phyloP scores from a whole-genome alignment of 2,329 filamentous ascomycete species.

The Drechslerella stenobrocha region DNA sequence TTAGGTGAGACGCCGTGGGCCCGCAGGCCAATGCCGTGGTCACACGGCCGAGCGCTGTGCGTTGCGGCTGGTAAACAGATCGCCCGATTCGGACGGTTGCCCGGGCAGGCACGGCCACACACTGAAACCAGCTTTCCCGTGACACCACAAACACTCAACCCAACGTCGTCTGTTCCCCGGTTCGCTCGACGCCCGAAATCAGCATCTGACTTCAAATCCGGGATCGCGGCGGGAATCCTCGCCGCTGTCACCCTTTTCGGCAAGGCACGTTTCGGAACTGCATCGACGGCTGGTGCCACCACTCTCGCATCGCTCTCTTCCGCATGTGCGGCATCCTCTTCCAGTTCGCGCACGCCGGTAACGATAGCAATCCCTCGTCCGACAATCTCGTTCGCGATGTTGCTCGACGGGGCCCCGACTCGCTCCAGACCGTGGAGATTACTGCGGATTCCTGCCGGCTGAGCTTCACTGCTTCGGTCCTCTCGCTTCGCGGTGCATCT shows the following conservation, averaged over 20 bases:
- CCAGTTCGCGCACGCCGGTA: constrained; percentile 36
- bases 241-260: constrained; percentile 2
- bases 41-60: neutral
- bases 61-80: constrained; percentile 33
- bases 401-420: constrained; percentile 51
- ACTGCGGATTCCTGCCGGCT: constrained; percentile 55
- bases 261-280: neutral
- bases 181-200: constrained; percentile 18
- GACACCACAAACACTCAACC: constrained; percentile 2
- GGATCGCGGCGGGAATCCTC: constrained; percentile 8
- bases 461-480: constrained; percentile 77
- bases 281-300: neutral
- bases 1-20: constrained; percentile 8
- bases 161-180: constrained; percentile 19
- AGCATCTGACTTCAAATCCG: constrained; percentile 15
- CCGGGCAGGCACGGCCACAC: constrained; percentile 23
- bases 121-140: constrained; percentile 10
- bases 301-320: neutral
- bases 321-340: constrained; percentile 53
- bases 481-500: constrained; percentile 79
- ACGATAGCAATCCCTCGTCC: constrained; percentile 17
- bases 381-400: constrained; percentile 45
- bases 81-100: constrained; percentile 38
- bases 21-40: constrained; percentile 8
- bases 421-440: constrained; percentile 56